Base-by-base conservation (phyloP, 352 stramenopile genomes). In the Globisporangium solare region DNA sequence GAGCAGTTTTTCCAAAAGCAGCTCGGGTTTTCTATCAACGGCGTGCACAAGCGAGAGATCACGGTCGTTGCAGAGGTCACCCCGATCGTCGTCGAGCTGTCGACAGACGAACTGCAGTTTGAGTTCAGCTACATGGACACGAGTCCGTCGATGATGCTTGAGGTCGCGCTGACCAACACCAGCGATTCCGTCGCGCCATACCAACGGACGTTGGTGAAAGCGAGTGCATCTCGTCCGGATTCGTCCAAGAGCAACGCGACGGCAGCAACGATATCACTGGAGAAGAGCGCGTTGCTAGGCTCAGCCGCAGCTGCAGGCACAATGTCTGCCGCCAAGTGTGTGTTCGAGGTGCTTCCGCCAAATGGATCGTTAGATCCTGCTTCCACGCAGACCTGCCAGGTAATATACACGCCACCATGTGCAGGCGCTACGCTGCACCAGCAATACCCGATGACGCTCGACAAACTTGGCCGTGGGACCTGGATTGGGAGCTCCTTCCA, bases 131-230 rank as follows among this genome's bases (percentile, higher is more conserved):
- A 67, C 8, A 55, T 73, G 0, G 74, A 90, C 50, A 66, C 80
- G 14, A 80, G 63, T 41, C 56, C 73, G 0, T 73, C 66, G 0
- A 71, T 95, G 48, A 51, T 68, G 18, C 66, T 83, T 22, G 75
- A 91, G 5, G 55, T 98, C 0, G 63, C 74, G 10, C 58, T 98
- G 24, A 89, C 75, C 0, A 98, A 98, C 64, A 92, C 90, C 2
- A 95, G 92, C 43, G 95, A 98, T 41, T 94, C 88, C 0, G 58
- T 74, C 8, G 93, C 91, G 7, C 68, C 88, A 6, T 98, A 97
- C 58, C 31, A 68, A 14, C 98, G 93, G 94, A 78, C 51, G 13
- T 14, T 66, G 32, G 37, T 71, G 12, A 63, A 66, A 39, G 17
- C 60, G 27, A 15, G 54, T 58, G 6, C 18, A 59, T 57, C 42